Base-by-base conservation (phyloP, 192 early-diverging fungal genomes). In the Coemansia sp. region DNA sequence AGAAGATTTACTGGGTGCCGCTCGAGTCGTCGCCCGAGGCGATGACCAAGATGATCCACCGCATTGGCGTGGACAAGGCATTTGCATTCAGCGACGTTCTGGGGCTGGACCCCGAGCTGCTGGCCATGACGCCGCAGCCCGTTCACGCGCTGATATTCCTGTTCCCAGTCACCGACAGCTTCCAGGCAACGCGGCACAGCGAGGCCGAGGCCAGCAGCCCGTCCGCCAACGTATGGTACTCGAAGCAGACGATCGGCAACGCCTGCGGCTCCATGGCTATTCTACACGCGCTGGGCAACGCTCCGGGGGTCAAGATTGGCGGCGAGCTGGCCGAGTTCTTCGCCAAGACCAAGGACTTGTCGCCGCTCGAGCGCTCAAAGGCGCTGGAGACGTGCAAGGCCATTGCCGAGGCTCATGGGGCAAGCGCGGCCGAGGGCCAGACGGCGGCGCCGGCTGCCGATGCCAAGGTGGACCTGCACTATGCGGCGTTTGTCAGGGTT, bases 231-330 rank as follows among this genome's bases (percentile, higher is more conserved):
- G 50, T 93, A 9, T 83, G 88, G 38, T 96, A 88, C 58, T 86
- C 88, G 58, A 81, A 81, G 14, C 93, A 95, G 70, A 95, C 92
- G 2, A 96, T 94, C 38, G 53, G 75, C 31, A 97, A 95, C 50
- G 90, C 93, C 3, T 97, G 96, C 61, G 96, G 96, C 11, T 96
- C 92, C 5, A 97, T 97, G 72, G 94, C 86, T 2, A 71, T 98
- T 7, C 60, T 98, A 40, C 96, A 98, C 59, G 82, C 94, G 0
- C 66, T 98, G 8, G 84, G 81, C 32, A 97, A 91, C 72, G 85
- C 81, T 50, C 67, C 64, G 47, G 82, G 30, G 4, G 29, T 84
- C 41, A 31, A 62, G 41, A 58, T 85, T 57, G 41, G 58, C 55
- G 75, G 79, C 3, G 48, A 58, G 12, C 62, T 95, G 17, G 79